Evolutionary conservation across 75 land plant genomes (phyloP).

Genomic region (Sequoiadendron giganteum): DNA sequence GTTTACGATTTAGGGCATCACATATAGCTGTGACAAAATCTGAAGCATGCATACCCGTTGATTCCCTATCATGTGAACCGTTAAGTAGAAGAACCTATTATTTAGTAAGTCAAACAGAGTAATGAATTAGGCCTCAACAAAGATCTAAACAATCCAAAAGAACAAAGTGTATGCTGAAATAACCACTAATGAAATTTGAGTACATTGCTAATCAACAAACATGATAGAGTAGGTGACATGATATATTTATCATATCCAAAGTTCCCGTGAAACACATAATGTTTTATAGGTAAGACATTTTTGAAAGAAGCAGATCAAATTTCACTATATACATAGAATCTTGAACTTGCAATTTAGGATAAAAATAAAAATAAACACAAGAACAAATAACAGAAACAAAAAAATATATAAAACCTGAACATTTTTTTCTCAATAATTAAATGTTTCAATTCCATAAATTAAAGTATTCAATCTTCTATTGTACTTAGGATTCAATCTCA

Average conservation of each 20-base stretch:
- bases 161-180: background rate
- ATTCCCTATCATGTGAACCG: constrained; percentile 93
- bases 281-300: background rate
- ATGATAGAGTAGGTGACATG: background rate
- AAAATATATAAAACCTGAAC: background rate
- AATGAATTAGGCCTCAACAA: background rate
- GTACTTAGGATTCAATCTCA: background rate
- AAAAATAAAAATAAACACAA: background rate
- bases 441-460: background rate
- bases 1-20: constrained; percentile 83
- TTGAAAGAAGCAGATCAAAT: background rate
- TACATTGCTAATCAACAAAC: background rate
- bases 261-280: background rate
- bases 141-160: background rate
- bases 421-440: background rate
- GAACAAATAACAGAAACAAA: background rate
- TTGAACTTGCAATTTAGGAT: background rate
- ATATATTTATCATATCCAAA: background rate
- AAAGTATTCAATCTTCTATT: background rate
- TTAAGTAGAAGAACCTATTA: constrained; percentile 85
- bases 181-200: background rate
- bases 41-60: constrained; percentile 82
- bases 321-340: background rate
- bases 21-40: constrained; percentile 83
- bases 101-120: background rate